Evolutionary conservation across 345 rosid species (phyloP).

Genomic region (Mangifera indica): DNA sequence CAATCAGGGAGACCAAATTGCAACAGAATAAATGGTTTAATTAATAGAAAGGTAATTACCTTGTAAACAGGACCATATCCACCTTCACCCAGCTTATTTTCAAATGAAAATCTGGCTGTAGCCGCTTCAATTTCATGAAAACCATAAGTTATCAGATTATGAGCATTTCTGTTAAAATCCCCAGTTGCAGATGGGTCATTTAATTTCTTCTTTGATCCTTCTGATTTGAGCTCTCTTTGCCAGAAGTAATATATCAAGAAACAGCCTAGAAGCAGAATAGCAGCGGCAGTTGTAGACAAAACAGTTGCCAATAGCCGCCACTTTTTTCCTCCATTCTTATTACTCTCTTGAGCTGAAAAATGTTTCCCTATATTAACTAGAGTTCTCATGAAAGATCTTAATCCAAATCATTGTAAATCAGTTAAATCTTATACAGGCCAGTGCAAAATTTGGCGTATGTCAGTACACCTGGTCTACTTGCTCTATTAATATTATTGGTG

Average conservation of each 20-base stretch:
- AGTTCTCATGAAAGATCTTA: too few relatives aligned
- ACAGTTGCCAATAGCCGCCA: constrained; percentile 20
- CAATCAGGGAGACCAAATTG: too few relatives aligned
- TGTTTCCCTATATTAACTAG: neutral
- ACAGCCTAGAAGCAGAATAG: constrained; percentile 21
- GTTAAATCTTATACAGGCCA: too few relatives aligned
- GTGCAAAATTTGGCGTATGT: too few relatives aligned
- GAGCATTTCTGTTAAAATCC: constrained; percentile 5
- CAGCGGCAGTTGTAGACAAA: constrained; percentile 25
- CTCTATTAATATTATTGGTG: too few relatives aligned
- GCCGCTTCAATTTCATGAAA: constrained; percentile 28
- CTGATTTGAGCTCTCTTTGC: constrained; percentile 16
- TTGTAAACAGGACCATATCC: constrained; percentile 52
- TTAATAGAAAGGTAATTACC: constrained; percentile 9
- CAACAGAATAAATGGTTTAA: too few relatives aligned
- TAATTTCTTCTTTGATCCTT: neutral
- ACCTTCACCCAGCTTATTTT: constrained; percentile 42
- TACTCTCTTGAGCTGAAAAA: constrained; percentile 27
- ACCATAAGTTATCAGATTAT: constrained; percentile 20
- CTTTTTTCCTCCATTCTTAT: constrained; percentile 9
- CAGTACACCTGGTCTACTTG: too few relatives aligned
- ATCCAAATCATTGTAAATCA: neutral
- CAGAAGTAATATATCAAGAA: constrained; percentile 12
- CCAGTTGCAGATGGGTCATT: neutral
- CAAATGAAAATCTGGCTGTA: constrained; percentile 29